Conservation (phyloP, 139 green algal genomes). For the Tetraselmis chui region DNA sequence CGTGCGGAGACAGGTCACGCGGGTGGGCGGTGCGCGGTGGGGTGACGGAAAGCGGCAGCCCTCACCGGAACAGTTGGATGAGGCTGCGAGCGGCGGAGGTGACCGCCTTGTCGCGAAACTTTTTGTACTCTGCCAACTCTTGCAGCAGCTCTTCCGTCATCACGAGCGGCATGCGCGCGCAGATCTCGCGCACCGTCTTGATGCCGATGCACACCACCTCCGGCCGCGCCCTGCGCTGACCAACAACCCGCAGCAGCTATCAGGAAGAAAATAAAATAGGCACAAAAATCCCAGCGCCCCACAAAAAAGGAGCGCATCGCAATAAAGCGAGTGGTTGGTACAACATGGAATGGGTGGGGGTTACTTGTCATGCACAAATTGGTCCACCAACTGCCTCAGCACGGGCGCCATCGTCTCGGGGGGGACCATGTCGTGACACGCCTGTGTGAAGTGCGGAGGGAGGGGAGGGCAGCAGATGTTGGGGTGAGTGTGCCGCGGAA, state of each 20-base stretch:
- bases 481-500: too few relatives aligned
- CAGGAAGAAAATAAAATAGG: background rate
- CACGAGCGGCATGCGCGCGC: slow-evolving; percentile 70
- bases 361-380: slow-evolving; percentile 91
- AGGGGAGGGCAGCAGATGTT: too few relatives aligned
- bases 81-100: slow-evolving; percentile 65
- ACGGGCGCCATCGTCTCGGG: slow-evolving; percentile 82
- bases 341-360: slow-evolving; percentile 26
- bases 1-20: too few relatives aligned
- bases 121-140: slow-evolving; percentile 82
- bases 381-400: slow-evolving; percentile 87
- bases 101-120: slow-evolving; percentile 83
- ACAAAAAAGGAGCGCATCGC: background rate
- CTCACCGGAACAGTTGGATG: slow-evolving; percentile 75
- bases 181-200: slow-evolving; percentile 88
- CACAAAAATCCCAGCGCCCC: background rate
- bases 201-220: slow-evolving; percentile 83
- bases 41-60: too few relatives aligned
- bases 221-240: slow-evolving; percentile 41
- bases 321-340: slow-evolving; percentile 2
- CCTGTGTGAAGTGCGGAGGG: too few relatives aligned
- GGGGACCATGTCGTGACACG: slow-evolving; percentile 85
- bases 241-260: background rate
- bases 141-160: slow-evolving; percentile 85
- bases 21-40: too few relatives aligned